Evolutionary conservation across 805 yeast genomes (phyloP), one percentile per base, ranked within the genome.

Genomic region (Candida berthetii): DNA sequence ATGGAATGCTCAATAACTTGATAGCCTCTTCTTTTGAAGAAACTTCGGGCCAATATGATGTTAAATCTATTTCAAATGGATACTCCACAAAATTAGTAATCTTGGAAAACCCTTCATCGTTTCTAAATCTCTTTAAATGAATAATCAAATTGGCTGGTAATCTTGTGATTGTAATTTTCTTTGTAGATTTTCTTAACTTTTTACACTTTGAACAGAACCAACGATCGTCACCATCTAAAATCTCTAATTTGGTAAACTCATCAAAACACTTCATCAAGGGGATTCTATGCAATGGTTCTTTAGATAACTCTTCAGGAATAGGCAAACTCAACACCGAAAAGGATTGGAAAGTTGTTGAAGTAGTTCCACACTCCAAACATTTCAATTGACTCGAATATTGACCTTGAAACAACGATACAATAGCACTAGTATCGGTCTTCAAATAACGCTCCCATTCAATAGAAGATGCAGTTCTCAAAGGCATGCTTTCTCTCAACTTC

Each of bases 361-460:
- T 85, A 25, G 68, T 69, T 1, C 71, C 70, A 62, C 98, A 90
- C 27, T 70, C 74, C 37, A 80, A 61, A 61, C 98, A 90, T 51
- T 70, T 74, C 52, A 90, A 66, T 41, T 77, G 81, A n/a, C 95
- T 85, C 38, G 84, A 72, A 53, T 82, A 85, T 61, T 90, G 97
- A 1, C 97, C 98, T 57, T 87, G 95, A 58, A 87, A 87, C 39
- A 78, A 72, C 49, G 85, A 90, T 2, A 85, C 93, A 19, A 90
- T 73, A 1, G 82, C 71, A 32, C 96, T 87, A 48, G 82, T 80
- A 56, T 90, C 88, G 17, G 85, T 74, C 43, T 79, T 80, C 42
- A 87, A 65, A 57, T 88, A 88, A 43, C 95, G 67, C 54, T 86
- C 96, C 98, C 98, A 90, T 57, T 90, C 96, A 38, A 88, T 77